Percentiles rank a stretch among this genome's conserved stretches.
These are phyloP conservation scores for Aspergillus udagawae DNA, from an alignment of 2,329 filamentous ascomycete genomes.

Conservation along the genomic window DNA sequence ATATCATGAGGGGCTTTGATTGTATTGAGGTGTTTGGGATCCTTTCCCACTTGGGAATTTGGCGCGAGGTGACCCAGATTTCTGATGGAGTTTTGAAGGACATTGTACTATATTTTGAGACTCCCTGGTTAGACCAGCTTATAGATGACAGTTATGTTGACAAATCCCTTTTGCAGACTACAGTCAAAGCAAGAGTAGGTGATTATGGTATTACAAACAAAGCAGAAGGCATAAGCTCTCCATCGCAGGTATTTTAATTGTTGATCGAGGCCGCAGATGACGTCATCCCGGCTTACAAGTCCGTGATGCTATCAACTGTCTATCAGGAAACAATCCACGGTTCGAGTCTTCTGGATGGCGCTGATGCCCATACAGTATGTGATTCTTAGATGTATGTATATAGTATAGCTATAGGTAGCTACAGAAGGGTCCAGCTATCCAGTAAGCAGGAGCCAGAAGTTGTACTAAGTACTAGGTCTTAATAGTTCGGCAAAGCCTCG, in stretches of 20 bases:
- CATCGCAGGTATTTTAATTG: not conserved
- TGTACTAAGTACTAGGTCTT: not conserved
- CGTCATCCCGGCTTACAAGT: constrained; percentile 3
- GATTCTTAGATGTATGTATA: no score
- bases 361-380: not conserved
- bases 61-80: constrained; percentile 55
- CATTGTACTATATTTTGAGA: constrained; percentile 17
- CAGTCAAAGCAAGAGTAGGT: not conserved
- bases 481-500: not conserved
- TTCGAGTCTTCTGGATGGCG: not conserved
- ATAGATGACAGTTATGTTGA: not conserved
- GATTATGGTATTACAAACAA: not conserved
- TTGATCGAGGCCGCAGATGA: constrained; percentile 2
- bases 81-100: constrained; percentile 44
- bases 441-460: not conserved
- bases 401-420: not conserved
- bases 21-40: constrained; percentile 65
- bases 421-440: not conserved
- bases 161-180: not conserved
- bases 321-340: not conserved
- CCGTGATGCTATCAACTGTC: not conserved
- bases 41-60: constrained; percentile 54
- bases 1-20: constrained; percentile 61
- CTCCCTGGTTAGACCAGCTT: not conserved
- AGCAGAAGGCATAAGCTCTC: not conserved